Evolutionary conservation across 768 basidiomycete genomes (phyloP), one percentile per base, ranked within the genome.

Genomic region (Cytidiella melzeri): DNA sequence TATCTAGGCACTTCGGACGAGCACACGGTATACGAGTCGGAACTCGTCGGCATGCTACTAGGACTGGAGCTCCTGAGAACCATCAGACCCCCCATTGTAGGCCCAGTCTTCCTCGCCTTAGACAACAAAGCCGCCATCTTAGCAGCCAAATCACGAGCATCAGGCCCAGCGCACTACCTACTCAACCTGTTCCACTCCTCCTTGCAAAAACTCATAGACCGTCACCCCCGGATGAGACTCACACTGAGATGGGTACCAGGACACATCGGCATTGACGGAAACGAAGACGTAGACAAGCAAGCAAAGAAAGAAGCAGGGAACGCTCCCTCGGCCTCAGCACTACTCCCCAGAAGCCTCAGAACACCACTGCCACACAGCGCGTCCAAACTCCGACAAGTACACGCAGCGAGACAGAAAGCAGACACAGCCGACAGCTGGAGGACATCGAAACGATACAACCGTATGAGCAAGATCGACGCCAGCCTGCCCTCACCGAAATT

Each of bases 31-130:
- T n/a, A n/a, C n/a, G n/a, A n/a, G n/a, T n/a, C n/a, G n/a, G 65
- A 70, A 42, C n/a, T 57, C 1, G 57, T 65, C 5, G 68, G 64
- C 0, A 41, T 64, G 4, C 27, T 62, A 0, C 48, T 71, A 3
- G 64, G 55, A 0, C 11, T 61, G 2, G 54, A 66, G 6, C 55
- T 70, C 11, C 27, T 70, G 3, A 41, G 36, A 2, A 45, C 40
- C n/a, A 49, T 56, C 37, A n/a, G n/a, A n/a, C 30, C 1, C 4
- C 12, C 10, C 7, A 12, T n/a, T 0, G 9, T 23, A 6, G 24
- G 19, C 18, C 21, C n/a, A 25, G 41, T 34, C 9, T 13, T 34
- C 18, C 30, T 47, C 23, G 44, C 23, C 1, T 11, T 48, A 4
- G 52, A 49, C 21, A 55, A 57, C 30, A 48, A 54, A 36, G 53